phyloP scores from a whole-genome alignment of 2,329 filamentous ascomycete species.

The Colletotrichum eleusines region DNA sequence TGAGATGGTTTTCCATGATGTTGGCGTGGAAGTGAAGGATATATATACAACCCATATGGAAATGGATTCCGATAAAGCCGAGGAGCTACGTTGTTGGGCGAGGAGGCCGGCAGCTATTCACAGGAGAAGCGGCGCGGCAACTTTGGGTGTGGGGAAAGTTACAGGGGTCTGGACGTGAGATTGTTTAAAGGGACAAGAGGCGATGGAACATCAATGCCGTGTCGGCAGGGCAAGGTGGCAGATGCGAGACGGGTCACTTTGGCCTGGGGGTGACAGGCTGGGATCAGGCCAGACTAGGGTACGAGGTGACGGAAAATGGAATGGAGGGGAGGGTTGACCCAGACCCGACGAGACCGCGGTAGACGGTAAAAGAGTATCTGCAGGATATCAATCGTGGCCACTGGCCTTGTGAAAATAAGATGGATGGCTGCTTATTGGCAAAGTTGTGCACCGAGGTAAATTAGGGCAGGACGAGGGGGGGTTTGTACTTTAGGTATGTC shows the following conservation, averaged over 20 bases:
- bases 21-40: slow-evolving; percentile 16
- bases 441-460: background rate
- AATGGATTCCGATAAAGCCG: slow-evolving; percentile 20
- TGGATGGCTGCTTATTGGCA: slow-evolving; percentile 10
- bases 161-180: slow-evolving; percentile 21
- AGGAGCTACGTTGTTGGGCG: background rate
- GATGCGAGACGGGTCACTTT: background rate
- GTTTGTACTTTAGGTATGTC: background rate
- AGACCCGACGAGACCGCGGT: slow-evolving; percentile 6
- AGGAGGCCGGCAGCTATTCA: slow-evolving; percentile 32
- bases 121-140: slow-evolving; percentile 21
- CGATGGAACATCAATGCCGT: slow-evolving; percentile 40
- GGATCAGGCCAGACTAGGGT: slow-evolving; percentile 12
- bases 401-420: background rate
- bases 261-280: slow-evolving; percentile 7
- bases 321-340: slow-evolving; percentile 5
- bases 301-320: slow-evolving; percentile 1
- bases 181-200: slow-evolving; percentile 18
- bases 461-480: slow-evolving; percentile 12
- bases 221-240: slow-evolving; percentile 20
- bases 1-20: background rate
- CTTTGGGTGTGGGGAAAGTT: slow-evolving; percentile 34
- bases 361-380: background rate
- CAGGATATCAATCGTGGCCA: background rate
- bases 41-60: slow-evolving; percentile 29